phyloP scores from a whole-genome alignment of 805 yeast genomes.

The Pichia scutulata region DNA sequence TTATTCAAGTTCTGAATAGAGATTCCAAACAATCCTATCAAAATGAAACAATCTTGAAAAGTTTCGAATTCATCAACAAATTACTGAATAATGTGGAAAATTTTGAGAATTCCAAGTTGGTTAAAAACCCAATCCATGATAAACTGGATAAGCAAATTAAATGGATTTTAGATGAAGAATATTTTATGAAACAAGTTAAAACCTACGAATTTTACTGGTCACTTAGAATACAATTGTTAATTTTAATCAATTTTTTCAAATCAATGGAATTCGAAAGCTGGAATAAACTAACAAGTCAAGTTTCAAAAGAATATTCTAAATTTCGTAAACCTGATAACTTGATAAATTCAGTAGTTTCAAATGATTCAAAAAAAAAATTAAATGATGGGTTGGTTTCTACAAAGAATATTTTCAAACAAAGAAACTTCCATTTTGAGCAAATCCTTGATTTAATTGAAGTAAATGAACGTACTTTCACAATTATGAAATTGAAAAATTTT shows the following conservation, averaged over 20 bases:
- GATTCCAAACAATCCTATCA: background rate
- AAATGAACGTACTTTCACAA: constrained; percentile 22
- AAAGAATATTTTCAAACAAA: background rate
- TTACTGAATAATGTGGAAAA: background rate
- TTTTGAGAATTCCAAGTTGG: background rate
- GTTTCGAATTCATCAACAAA: constrained; percentile 12
- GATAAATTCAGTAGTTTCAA: constrained; percentile 5
- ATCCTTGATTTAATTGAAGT: constrained; percentile 15
- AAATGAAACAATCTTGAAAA: constrained; percentile 2
- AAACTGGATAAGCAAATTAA: constrained; percentile 13
- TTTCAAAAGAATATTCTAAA: constrained; percentile 17
- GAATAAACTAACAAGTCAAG: constrained; percentile 12
- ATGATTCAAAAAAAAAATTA: background rate
- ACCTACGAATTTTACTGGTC: constrained; percentile 13
- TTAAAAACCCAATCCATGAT: background rate
- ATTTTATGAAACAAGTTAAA: constrained; percentile 18
- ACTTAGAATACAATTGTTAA: constrained; percentile 19
- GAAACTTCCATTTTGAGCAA: constrained; percentile 1
- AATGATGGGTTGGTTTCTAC: background rate
- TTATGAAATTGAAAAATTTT: constrained; percentile 25
- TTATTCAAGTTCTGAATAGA: background rate
- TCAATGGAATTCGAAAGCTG: constrained; percentile 16
- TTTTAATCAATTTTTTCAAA: constrained; percentile 19
- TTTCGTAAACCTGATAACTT: constrained; percentile 19
- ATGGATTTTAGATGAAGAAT: constrained; percentile 22